These are phyloP conservation scores for Calvatia gigantea DNA, from an alignment of 768 basidiomycete species.

Conservation along the genomic window DNA sequence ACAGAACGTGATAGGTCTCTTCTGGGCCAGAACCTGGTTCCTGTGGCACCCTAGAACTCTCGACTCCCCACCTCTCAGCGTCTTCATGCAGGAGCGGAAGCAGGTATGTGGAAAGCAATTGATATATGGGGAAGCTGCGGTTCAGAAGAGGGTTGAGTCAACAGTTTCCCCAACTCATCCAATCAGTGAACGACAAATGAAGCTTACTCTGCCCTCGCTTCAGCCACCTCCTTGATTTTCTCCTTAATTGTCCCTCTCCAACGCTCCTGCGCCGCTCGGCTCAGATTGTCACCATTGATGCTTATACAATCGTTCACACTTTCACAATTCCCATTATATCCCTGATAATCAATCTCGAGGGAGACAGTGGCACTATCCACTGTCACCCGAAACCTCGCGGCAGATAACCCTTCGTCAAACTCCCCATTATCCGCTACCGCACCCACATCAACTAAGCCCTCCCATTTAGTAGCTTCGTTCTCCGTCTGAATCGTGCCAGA, in stretches of 20 bases:
- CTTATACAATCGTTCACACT: constrained; percentile 12
- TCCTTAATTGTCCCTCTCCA: constrained; percentile 42
- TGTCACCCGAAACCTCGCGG: constrained; percentile 10
- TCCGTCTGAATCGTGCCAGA: neutral
- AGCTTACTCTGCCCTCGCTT: constrained; percentile 29
- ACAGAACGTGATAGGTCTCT: constrained; percentile 46
- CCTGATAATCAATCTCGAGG: constrained; percentile 13
- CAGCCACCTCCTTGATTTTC: constrained; percentile 31
- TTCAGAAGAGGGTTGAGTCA: no score
- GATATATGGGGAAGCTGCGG: constrained; percentile 56
- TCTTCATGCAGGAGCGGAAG: constrained; percentile 52
- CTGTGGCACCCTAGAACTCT: neutral
- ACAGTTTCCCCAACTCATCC: neutral
- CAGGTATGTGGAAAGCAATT: constrained; percentile 54
- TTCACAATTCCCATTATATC: constrained; percentile 8
- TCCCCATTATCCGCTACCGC: neutral
- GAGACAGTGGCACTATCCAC: constrained; percentile 4
- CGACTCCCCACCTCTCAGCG: constrained; percentile 6
- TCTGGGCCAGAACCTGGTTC: constrained; percentile 7
- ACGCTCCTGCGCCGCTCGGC: constrained; percentile 43
- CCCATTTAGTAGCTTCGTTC: constrained; percentile 11
- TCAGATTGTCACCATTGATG: constrained; percentile 44
- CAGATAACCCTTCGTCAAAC: constrained; percentile 9
- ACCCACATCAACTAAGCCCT: neutral
- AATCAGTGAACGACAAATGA: neutral